These are phyloP conservation scores for Pleurotus cornucopiae DNA, from an alignment of 768 basidiomycete species.

Conservation along the genomic window DNA sequence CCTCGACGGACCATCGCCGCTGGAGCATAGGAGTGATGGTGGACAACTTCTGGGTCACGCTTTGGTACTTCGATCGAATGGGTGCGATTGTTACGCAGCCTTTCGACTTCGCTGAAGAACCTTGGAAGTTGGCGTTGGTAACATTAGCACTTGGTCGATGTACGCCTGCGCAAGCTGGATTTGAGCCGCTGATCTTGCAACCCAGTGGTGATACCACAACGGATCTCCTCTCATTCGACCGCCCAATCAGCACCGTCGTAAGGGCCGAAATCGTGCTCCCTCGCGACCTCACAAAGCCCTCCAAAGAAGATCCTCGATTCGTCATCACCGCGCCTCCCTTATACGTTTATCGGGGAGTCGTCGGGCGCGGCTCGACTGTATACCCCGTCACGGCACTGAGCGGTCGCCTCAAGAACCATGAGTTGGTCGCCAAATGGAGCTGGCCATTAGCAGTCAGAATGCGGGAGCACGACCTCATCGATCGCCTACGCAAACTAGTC, in stretches of 20 bases:
- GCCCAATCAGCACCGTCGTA: not conserved
- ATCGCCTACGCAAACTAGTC: not conserved
- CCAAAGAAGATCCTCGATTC: not conserved
- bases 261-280: not conserved
- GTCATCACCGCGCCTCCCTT: not conserved
- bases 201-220: not conserved
- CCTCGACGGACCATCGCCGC: not conserved
- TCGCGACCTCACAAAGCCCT: not conserved
- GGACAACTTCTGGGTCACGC: not conserved
- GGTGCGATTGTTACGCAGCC: not conserved
- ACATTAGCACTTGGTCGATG: not conserved
- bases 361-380: not conserved
- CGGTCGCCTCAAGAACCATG: not conserved
- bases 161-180: slow-evolving; percentile 2
- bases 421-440: not conserved
- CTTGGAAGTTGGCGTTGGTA: not conserved
- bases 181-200: not conserved
- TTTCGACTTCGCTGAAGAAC: not conserved
- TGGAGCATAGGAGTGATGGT: not conserved
- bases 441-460: not conserved
- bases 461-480: not conserved
- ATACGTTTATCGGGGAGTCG: not conserved
- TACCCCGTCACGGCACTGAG: not conserved
- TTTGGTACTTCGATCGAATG: slow-evolving; percentile 3
- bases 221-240: not conserved